Conservation (phyloP, 208 protist genomes). For the Trichomonas vaginalis region DNA sequence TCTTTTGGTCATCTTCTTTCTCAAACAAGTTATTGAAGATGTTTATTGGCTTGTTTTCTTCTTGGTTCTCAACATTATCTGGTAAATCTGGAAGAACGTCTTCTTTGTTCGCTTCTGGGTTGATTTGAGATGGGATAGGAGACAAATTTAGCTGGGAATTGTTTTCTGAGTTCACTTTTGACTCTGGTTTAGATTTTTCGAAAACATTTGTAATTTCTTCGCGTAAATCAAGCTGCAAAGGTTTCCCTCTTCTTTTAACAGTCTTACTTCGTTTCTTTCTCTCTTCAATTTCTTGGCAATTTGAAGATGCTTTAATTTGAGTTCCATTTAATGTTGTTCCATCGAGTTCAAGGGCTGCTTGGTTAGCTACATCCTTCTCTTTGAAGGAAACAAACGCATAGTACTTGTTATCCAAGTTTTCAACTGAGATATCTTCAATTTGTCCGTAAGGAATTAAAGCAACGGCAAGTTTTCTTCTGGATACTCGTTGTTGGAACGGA, state of each 20-base stretch:
- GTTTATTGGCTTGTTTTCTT: neutral
- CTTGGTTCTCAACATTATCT: too few relatives aligned
- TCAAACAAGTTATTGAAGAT: neutral
- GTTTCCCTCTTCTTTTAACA: neutral
- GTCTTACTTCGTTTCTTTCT: neutral
- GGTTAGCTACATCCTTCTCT: neutral
- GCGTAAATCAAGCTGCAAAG: neutral
- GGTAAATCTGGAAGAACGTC: too few relatives aligned
- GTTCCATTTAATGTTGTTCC: neutral
- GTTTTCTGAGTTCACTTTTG: neutral
- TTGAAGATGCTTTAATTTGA: neutral
- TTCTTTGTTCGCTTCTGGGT: neutral
- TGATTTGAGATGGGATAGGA: neutral
- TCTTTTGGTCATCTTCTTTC: neutral
- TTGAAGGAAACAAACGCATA: neutral
- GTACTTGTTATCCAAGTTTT: neutral
- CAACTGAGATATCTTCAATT: neutral
- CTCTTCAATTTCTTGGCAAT: neutral
- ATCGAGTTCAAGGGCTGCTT: neutral
- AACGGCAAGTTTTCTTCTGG: neutral
- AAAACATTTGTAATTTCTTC: neutral
- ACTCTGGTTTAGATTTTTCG: neutral
- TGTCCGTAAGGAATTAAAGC: neutral
- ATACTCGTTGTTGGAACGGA: neutral
- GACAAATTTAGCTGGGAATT: neutral